Conservation (phyloP, 2,329 filamentous ascomycete species). For the Geoglossum cookeanum region DNA sequence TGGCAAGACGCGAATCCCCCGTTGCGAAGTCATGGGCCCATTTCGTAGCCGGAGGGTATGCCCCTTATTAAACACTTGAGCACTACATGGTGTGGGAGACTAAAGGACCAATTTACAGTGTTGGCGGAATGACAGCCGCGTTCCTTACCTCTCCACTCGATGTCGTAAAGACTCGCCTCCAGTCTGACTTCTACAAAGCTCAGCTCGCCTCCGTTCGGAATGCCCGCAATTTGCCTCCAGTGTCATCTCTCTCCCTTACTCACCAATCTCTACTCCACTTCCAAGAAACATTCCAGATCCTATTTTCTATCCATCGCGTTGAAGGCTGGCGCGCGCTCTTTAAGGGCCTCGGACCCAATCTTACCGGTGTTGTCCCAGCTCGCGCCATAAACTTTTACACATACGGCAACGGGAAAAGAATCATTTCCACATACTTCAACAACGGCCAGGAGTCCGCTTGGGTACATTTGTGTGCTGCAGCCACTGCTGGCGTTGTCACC, state of each 20-base stretch:
- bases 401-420: conserved; percentile 77
- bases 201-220: conserved; percentile 52
- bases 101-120: conserved; percentile 28
- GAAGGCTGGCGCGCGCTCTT: conserved; percentile 81
- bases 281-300: conserved; percentile 68
- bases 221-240: conserved; percentile 34
- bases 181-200: conserved; percentile 85
- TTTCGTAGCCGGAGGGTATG: conserved; percentile 76
- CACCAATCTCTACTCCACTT: conserved; percentile 56
- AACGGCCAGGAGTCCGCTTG: conserved; percentile 47
- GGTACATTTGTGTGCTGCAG: conserved; percentile 62
- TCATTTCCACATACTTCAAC: conserved; percentile 60
- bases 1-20: conserved; percentile 18
- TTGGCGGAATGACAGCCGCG: conserved; percentile 79
- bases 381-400: conserved; percentile 86
- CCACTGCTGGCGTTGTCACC: conserved; percentile 63
- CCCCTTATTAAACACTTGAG: conserved; percentile 9
- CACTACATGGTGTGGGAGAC: background rate
- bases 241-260: conserved; percentile 39
- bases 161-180: conserved; percentile 79
- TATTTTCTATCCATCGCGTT: conserved; percentile 56
- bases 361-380: conserved; percentile 76
- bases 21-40: conserved; percentile 69
- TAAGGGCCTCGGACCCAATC: conserved; percentile 79
- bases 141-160: conserved; percentile 89